These are phyloP conservation scores for Echinochloa phyllopogon DNA, from an alignment of 176 grass and related monocot species.

Conservation along the genomic window DNA sequence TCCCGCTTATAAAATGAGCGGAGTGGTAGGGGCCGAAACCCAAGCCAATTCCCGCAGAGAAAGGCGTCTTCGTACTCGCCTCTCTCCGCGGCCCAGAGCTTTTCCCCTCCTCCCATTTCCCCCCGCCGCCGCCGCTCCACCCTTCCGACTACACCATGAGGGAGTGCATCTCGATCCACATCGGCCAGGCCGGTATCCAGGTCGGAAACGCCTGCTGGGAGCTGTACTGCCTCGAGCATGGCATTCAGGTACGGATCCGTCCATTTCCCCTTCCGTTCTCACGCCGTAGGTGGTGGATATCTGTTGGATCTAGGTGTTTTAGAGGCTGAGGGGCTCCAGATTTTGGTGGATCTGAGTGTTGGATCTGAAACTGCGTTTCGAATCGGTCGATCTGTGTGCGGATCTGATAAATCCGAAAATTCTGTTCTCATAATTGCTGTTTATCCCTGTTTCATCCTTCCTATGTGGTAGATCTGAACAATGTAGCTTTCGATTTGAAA, in stretches of 20 bases:
- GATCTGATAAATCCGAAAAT: not conserved
- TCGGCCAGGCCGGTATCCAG: not conserved
- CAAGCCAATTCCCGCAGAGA: conserved; percentile 38
- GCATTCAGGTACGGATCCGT: conserved; percentile 14
- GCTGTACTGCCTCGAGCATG: not conserved
- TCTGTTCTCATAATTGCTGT: not conserved
- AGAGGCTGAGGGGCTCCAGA: not conserved
- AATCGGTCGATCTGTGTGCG: not conserved
- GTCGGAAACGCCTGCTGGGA: not conserved
- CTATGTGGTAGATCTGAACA: not conserved
- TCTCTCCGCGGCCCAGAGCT: conserved; percentile 45
- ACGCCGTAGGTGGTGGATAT: not conserved
- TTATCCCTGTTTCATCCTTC: too few relatives aligned
- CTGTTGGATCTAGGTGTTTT: not conserved
- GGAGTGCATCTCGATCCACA: conserved; percentile 1
- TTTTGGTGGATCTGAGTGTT: not conserved
- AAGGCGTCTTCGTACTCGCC: conserved; percentile 75
- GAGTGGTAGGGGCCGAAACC: not conserved
- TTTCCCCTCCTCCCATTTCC: not conserved
- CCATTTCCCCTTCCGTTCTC: not conserved
- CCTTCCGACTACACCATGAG: not conserved
- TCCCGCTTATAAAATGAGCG: not conserved
- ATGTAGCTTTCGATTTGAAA: not conserved
- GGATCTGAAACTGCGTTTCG: not conserved
- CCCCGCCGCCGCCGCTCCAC: not conserved